phyloP scores from a whole-genome alignment of 148 eudicot species.

The Silene conica region DNA sequence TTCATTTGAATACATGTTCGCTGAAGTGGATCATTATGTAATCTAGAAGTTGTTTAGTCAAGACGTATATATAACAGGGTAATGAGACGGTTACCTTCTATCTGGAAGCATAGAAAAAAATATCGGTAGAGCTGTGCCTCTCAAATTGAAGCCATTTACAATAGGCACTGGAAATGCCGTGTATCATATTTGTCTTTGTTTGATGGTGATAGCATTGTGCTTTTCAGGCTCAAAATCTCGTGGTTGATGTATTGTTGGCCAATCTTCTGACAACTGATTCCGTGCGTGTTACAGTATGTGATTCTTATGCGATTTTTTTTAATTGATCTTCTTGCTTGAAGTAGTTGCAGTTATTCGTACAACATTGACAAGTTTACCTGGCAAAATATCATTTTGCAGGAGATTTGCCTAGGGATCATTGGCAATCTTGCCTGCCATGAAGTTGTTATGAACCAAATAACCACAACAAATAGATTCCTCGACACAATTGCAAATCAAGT shows the following conservation, averaged over 20 bases:
- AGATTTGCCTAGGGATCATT: slow-evolving; percentile 80
- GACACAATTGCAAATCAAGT: slow-evolving; percentile 65
- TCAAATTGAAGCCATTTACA: neutral
- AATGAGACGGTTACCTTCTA: neutral
- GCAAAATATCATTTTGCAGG: slow-evolving; percentile 42
- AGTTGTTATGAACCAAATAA: slow-evolving; percentile 44
- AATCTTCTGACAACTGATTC: slow-evolving; percentile 60
- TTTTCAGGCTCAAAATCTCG: slow-evolving; percentile 69
- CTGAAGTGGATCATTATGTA: neutral
- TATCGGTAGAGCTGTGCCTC: neutral
- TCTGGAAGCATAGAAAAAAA: neutral
- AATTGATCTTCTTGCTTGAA: neutral
- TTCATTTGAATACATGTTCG: slow-evolving; percentile 1
- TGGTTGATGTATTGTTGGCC: slow-evolving; percentile 83
- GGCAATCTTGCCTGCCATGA: slow-evolving; percentile 97
- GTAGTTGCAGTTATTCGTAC: slow-evolving; percentile 14
- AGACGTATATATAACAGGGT: slow-evolving; percentile 9
- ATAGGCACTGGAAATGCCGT: neutral
- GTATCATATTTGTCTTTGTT: neutral
- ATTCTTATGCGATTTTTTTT: neutral
- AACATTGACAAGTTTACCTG: slow-evolving; percentile 12
- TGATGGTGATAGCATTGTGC: neutral
- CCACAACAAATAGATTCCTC: slow-evolving; percentile 48
- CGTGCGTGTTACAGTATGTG: slow-evolving; percentile 66
- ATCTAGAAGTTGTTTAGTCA: neutral